Percentiles rank a stretch among this genome's conserved stretches.
phyloP scores from a whole-genome alignment of 164 flowering plant genomes.

The Malania oleifera region DNA sequence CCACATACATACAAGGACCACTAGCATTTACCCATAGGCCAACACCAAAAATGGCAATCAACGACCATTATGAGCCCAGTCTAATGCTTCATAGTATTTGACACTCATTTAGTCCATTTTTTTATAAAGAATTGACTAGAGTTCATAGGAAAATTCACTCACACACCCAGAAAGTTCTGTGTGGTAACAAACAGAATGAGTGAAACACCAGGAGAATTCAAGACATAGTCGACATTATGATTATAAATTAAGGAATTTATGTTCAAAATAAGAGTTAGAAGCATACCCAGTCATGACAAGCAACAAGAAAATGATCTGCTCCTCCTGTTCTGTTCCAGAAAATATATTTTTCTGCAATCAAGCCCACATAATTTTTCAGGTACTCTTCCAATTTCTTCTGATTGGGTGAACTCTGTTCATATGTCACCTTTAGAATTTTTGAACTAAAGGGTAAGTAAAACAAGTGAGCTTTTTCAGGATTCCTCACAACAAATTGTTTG shows the following conservation, averaged over 20 bases:
- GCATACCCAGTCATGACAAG: constrained; percentile 50
- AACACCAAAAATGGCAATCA: too few species aligned
- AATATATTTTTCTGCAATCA: constrained; percentile 26
- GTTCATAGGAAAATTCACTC: too few species aligned
- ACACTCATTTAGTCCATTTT: too few species aligned
- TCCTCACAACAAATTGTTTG: constrained; percentile 31
- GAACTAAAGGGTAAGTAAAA: constrained; percentile 43
- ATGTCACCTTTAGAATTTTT: constrained; percentile 16
- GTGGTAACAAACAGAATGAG: too few species aligned
- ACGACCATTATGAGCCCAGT: too few species aligned
- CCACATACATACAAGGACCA: too few species aligned
- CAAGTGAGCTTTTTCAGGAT: constrained; percentile 41
- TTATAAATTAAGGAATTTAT: neutral
- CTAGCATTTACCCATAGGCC: too few species aligned
- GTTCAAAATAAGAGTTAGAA: neutral
- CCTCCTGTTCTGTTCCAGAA: constrained; percentile 44
- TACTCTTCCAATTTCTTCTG: constrained; percentile 12
- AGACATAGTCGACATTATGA: too few species aligned
- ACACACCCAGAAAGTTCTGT: too few species aligned
- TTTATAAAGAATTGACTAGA: too few species aligned
- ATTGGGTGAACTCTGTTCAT: constrained; percentile 13
- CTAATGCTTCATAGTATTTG: too few species aligned
- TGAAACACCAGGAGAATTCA: too few species aligned
- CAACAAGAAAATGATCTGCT: constrained; percentile 46
- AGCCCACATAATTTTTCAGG: constrained; percentile 24